Conservation (phyloP, 306 rosid species). For the Cicer judaicum region DNA sequence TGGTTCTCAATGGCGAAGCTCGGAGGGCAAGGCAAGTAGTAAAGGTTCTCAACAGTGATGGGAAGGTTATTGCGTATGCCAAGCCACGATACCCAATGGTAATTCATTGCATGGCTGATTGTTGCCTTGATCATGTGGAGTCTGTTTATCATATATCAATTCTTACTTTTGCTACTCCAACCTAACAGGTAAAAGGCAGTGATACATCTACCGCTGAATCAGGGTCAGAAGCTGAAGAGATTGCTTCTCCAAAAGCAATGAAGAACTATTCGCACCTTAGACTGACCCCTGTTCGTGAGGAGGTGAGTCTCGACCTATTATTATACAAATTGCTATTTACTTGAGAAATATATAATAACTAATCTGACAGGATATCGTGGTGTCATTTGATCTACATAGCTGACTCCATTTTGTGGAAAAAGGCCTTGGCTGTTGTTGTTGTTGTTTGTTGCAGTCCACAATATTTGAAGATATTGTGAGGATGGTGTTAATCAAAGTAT, state of each 20-base stretch:
- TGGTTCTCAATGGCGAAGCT: slow-evolving; percentile 86
- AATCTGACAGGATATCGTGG: not conserved
- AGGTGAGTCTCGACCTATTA: slow-evolving; percentile 62
- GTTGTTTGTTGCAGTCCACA: slow-evolving; percentile 23
- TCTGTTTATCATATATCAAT: slow-evolving; percentile 12
- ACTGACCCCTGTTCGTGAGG: slow-evolving; percentile 99
- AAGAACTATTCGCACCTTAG: slow-evolving; percentile 84
- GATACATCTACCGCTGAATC: slow-evolving; percentile 99
- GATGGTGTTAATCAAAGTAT: slow-evolving; percentile 25
- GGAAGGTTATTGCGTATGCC: slow-evolving; percentile 87
- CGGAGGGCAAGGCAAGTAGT: slow-evolving; percentile 87
- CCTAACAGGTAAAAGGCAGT: slow-evolving; percentile 82
- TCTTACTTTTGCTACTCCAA: slow-evolving; percentile 30
- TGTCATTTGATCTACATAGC: slow-evolving; percentile 5
- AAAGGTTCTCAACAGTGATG: slow-evolving; percentile 82
- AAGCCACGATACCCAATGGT: slow-evolving; percentile 91
- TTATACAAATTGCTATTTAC: slow-evolving; percentile 21
- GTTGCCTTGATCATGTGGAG: slow-evolving; percentile 19
- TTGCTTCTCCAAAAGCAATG: slow-evolving; percentile 87
- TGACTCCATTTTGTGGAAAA: not conserved
- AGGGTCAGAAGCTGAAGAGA: slow-evolving; percentile 96
- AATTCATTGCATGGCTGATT: slow-evolving; percentile 34
- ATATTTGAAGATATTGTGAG: slow-evolving; percentile 21
- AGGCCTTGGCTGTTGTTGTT: not conserved
- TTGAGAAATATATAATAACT: slow-evolving; percentile 9